Base-by-base conservation (phyloP, 441 rosid species). In the Melastoma candidum region DNA sequence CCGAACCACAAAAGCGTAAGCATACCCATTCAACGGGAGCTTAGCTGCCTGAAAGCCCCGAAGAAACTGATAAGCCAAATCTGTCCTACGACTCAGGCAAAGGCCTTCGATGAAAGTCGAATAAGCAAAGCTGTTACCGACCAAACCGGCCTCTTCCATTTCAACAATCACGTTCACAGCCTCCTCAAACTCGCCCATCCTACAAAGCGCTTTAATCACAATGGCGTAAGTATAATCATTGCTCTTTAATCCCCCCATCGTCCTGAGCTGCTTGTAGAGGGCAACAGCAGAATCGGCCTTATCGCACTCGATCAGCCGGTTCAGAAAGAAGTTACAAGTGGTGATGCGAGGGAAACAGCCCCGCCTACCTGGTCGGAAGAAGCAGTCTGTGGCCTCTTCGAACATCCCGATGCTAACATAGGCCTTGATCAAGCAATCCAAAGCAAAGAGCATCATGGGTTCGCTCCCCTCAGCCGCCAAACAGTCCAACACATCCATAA, bases 291-390 rank as follows among this genome's bases (percentile, higher is more conserved):
- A 57, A 61, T 74, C 81, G 13, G 59, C 59, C 68, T 74, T 64
- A 8, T 78, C 76, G 52, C 43, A 51, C 7, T 56, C 67, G 49
- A 83, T 54, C 77, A 83, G 54, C 52, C 74, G 69, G 47, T 79
- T 83, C 78, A 90, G 64, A 41, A 87, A 78, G 68, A 68, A 84
- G 69, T 87, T 84, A 62, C 77, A 87, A 0, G 96, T 27, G 14
- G 61, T 62, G n/a, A 87, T 74, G 52, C 52, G 54, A 0, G 79
- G 78, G 17, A 65, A 60, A 47, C 71, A 77, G 29, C 80, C 80
- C 25, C 58, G 49, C 12, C 70, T 63, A 11, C 57, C 58, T 29
- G 48, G 60, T 60, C 66, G 77, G 52, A 77, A 77, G 44, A 90
- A 43, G 61, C 72, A 50, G 63, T 78, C 74, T 60, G 73, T 62